These are phyloP conservation scores for Phaeosphaeriaceae sp. DNA, from an alignment of 2,329 filamentous ascomycete genomes.

Conservation along the genomic window DNA sequence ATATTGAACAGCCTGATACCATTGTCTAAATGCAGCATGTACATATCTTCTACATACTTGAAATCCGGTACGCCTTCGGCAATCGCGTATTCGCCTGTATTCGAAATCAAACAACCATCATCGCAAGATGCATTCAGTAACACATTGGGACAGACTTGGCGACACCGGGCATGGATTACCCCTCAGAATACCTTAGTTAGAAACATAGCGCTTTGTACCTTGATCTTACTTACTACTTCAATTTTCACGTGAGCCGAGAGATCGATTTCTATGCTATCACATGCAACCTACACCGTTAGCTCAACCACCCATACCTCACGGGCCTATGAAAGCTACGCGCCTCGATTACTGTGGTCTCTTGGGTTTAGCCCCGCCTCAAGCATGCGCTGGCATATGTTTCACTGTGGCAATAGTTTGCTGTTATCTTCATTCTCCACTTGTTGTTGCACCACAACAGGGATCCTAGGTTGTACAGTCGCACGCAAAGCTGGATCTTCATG, in stretches of 20 bases:
- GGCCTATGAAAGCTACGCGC: constrained; percentile 13
- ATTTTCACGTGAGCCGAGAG: background rate
- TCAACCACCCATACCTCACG: constrained; percentile 6
- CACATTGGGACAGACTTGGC: too few relatives aligned
- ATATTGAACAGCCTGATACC: background rate
- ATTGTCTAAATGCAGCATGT: too few relatives aligned
- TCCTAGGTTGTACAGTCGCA: constrained; percentile 23
- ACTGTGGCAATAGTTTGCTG: constrained; percentile 15
- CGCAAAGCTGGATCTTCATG: background rate
- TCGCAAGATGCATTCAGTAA: too few relatives aligned
- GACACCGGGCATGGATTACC: too few relatives aligned
- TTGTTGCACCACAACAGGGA: constrained; percentile 19
- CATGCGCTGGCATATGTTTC: constrained; percentile 35
- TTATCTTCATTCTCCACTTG: constrained; percentile 19
- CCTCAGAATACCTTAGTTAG: too few relatives aligned
- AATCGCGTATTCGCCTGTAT: too few relatives aligned
- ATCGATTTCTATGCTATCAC: background rate
- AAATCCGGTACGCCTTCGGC: too few relatives aligned
- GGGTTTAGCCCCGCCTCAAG: background rate
- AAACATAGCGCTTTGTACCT: background rate
- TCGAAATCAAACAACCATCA: too few relatives aligned
- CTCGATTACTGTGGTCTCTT: constrained; percentile 5
- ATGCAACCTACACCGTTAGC: background rate
- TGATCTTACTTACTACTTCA: background rate
- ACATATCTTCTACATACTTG: too few relatives aligned